phyloP scores from a whole-genome alignment of 352 stramenopile species.

The Phytophthora kernoviae region DNA sequence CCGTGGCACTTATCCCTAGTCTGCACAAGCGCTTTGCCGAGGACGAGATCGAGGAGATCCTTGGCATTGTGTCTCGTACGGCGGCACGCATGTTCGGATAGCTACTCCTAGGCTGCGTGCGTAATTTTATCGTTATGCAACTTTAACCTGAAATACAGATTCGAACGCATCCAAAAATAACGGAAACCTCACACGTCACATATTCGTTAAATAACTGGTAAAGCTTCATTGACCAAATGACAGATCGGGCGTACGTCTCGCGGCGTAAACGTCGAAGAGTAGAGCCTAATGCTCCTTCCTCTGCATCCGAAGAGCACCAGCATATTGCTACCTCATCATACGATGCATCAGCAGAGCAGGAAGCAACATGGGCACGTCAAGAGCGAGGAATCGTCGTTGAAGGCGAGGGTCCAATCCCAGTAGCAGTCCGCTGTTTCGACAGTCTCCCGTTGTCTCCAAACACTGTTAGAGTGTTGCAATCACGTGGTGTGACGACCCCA shows the following conservation, averaged over 20 bases:
- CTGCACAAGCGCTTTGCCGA: constrained; percentile 89
- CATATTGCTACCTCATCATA: background rate
- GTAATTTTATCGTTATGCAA: constrained; percentile 16
- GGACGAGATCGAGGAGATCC: constrained; percentile 91
- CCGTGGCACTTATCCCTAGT: constrained; percentile 87
- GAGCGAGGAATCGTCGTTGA: constrained; percentile 56
- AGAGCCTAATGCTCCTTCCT: constrained; percentile 8
- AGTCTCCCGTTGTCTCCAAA: constrained; percentile 35
- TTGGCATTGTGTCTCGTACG: constrained; percentile 87
- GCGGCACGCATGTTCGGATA: constrained; percentile 88
- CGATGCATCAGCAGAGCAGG: constrained; percentile 29
- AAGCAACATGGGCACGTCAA: constrained; percentile 52
- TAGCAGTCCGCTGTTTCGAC: constrained; percentile 41
- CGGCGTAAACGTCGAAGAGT: constrained; percentile 46
- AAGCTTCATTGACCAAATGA: constrained; percentile 6
- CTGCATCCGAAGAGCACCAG: background rate
- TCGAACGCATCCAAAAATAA: background rate
- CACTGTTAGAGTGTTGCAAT: constrained; percentile 30
- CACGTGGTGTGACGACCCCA: constrained; percentile 76
- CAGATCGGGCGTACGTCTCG: constrained; percentile 37
- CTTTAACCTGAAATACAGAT: constrained; percentile 10
- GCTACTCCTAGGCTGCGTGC: background rate
- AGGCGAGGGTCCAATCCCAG: constrained; percentile 31
- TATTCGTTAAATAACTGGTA: constrained; percentile 3
- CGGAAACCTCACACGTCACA: constrained; percentile 17